Percentiles rank a stretch among this genome's conserved stretches.
These are phyloP conservation scores for Antitrichia curtipendula DNA, from an alignment of 225 moss, liverwort and hornwort species.

Conservation along the genomic window DNA sequence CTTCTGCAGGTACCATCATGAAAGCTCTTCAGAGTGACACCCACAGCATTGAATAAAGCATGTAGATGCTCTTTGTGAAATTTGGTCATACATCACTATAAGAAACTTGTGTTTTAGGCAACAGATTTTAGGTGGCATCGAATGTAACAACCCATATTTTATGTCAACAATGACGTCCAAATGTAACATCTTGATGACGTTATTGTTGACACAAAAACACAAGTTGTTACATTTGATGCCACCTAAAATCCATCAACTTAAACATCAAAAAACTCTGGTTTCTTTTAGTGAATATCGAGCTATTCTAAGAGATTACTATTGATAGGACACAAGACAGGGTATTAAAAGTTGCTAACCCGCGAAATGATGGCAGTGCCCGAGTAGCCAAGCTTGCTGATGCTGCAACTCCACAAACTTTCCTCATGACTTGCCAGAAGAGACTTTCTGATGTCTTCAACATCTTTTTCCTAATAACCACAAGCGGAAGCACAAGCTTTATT, in stretches of 20 bases:
- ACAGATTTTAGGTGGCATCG: too few species aligned
- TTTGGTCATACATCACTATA: not conserved
- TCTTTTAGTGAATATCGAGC: not conserved
- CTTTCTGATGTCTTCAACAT: constrained; percentile 50
- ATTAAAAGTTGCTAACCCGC: constrained; percentile 28
- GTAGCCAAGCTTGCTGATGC: constrained; percentile 80
- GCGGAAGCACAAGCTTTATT: not conserved
- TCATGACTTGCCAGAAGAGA: constrained; percentile 40
- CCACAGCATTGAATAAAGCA: not conserved
- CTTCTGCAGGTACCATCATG: constrained; percentile 22
- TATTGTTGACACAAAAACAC: too few species aligned
- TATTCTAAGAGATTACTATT: not conserved
- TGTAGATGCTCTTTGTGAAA: not conserved
- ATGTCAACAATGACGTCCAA: too few species aligned
- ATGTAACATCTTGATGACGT: too few species aligned
- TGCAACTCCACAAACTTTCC: constrained; percentile 82
- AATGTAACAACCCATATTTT: too few species aligned
- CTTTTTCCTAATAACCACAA: constrained; percentile 54
- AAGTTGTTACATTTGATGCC: too few species aligned
- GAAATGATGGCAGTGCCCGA: constrained; percentile 91
- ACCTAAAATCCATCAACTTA: too few species aligned
- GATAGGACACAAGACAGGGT: not conserved
- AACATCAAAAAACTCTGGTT: too few species aligned
- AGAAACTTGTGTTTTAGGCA: too few species aligned
- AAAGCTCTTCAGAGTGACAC: not conserved